A percentile compares a stretch with the other conserved stretches of the same genome.
phyloP scores from a whole-genome alignment of 495 filamentous ascomycete genomes.

The Penicillium simplicissimum region DNA sequence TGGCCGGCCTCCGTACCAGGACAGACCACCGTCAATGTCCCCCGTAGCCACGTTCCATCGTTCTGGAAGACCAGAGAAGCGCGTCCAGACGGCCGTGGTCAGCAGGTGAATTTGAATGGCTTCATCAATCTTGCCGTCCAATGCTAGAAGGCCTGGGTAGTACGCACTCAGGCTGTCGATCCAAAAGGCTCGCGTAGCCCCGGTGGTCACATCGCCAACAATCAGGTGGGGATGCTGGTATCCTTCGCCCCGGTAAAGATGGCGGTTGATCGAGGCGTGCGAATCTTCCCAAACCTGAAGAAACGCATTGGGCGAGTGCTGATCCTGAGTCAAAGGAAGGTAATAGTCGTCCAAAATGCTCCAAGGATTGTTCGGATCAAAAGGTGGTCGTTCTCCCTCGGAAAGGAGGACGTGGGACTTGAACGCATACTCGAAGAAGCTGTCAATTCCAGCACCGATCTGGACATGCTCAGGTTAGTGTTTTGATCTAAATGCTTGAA shows the following conservation, averaged over 20 bases:
- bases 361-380: slow-evolving; percentile 41
- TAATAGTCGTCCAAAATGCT: slow-evolving; percentile 46
- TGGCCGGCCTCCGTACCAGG: slow-evolving; percentile 93
- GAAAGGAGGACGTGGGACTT: slow-evolving; percentile 91
- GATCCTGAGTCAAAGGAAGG: slow-evolving; percentile 57
- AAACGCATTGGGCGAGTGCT: slow-evolving; percentile 76
- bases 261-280: slow-evolving; percentile 81
- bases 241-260: slow-evolving; percentile 63
- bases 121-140: slow-evolving; percentile 87
- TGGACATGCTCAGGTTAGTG: slow-evolving; percentile 20
- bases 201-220: slow-evolving; percentile 85
- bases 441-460: slow-evolving; percentile 94
- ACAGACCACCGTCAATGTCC: slow-evolving; percentile 79
- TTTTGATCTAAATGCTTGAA: neutral
- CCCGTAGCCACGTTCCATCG: slow-evolving; percentile 88
- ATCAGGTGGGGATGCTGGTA: slow-evolving; percentile 90
- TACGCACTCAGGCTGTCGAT: slow-evolving; percentile 94
- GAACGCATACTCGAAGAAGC: slow-evolving; percentile 97
- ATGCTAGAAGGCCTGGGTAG: slow-evolving; percentile 86
- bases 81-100: slow-evolving; percentile 89
- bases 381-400: slow-evolving; percentile 46
- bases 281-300: slow-evolving; percentile 83
- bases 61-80: slow-evolving; percentile 90
- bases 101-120: slow-evolving; percentile 85
- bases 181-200: slow-evolving; percentile 81